A percentile compares a stretch with the other conserved stretches of the same genome.
These are phyloP conservation scores for Rhodotorula sp. DNA, from an alignment of 1,284 basidiomycete species.

Conservation along the genomic window DNA sequence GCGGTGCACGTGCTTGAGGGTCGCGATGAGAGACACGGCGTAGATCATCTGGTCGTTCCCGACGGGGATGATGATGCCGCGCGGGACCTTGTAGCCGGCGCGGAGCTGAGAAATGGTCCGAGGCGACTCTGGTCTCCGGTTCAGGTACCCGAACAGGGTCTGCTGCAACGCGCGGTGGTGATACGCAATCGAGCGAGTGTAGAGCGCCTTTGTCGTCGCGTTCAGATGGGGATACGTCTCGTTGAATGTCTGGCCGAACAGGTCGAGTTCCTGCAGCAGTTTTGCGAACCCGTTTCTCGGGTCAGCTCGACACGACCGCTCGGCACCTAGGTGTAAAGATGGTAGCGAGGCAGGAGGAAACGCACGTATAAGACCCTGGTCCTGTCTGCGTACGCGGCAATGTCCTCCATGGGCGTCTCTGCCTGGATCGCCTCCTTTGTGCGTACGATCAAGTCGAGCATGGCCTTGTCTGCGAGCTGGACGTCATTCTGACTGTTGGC, in stretches of 20 bases:
- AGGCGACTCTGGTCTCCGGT: conserved; percentile 14
- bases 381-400: conserved; percentile 22
- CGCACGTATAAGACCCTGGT: conserved; percentile 24
- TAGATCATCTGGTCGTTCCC: conserved; percentile 39
- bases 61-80: conserved; percentile 37
- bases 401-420: conserved; percentile 13
- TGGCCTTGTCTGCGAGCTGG: conserved; percentile 17
- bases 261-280: conserved; percentile 23
- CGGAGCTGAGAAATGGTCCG: conserved; percentile 22
- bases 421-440: conserved; percentile 72
- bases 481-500: not conserved
- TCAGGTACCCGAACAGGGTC: conserved; percentile 32
- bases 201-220: conserved; percentile 18
- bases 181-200: conserved; percentile 24
- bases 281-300: not conserved
- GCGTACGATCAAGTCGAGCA: conserved; percentile 66
- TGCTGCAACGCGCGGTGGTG: conserved; percentile 32
- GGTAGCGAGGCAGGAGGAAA: not conserved
- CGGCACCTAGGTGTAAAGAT: not conserved
- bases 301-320: not conserved
- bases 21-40: conserved; percentile 38
- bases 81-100: conserved; percentile 7
- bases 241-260: conserved; percentile 18
- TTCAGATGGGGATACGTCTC: conserved; percentile 26
- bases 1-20: conserved; percentile 38